Conservation (phyloP, 2,329 filamentous ascomycete genomes). For the Pseudopyrenochaeta lycopersici region DNA sequence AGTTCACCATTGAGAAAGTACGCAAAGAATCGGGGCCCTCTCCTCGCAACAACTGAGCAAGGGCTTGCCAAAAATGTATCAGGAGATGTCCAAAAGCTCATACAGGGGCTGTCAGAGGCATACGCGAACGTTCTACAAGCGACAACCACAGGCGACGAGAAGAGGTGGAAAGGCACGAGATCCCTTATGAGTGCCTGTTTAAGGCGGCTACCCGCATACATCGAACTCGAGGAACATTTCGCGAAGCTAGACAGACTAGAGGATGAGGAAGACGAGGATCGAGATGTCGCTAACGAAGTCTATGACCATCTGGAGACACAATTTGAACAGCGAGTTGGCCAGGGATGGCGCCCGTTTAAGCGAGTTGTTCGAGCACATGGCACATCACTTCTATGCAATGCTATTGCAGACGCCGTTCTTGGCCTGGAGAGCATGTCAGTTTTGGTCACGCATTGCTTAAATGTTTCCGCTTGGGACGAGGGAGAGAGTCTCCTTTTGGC, state of each 20-base stretch:
- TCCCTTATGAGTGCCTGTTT: constrained; percentile 52
- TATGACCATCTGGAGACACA: constrained; percentile 51
- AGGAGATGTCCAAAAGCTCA: constrained; percentile 37
- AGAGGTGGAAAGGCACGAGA: constrained; percentile 43
- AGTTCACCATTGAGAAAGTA: constrained; percentile 36
- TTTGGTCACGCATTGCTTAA: constrained; percentile 41
- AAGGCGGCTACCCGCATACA: constrained; percentile 51
- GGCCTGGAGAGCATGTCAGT: constrained; percentile 28
- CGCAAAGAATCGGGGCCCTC: constrained; percentile 31
- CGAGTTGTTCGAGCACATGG: constrained; percentile 54
- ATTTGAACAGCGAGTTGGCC: constrained; percentile 42
- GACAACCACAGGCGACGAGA: constrained; percentile 28
- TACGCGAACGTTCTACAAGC: constrained; percentile 48
- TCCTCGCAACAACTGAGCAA: constrained; percentile 31
- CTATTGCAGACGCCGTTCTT: constrained; percentile 46
- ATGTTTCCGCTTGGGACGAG: constrained; percentile 45
- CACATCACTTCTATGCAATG: constrained; percentile 47
- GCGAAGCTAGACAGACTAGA: constrained; percentile 40
- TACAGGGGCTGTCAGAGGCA: constrained; percentile 41
- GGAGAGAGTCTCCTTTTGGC: constrained; percentile 44
- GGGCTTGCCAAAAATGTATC: constrained; percentile 29
- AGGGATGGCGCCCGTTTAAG: constrained; percentile 52
- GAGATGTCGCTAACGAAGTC: constrained; percentile 49
- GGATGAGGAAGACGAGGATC: constrained; percentile 40
- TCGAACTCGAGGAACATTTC: constrained; percentile 51